Evolutionary conservation across 345 rosid genomes (phyloP), one percentile per base, ranked within the genome.

Genomic region (Moricandia arvensis): DNA sequence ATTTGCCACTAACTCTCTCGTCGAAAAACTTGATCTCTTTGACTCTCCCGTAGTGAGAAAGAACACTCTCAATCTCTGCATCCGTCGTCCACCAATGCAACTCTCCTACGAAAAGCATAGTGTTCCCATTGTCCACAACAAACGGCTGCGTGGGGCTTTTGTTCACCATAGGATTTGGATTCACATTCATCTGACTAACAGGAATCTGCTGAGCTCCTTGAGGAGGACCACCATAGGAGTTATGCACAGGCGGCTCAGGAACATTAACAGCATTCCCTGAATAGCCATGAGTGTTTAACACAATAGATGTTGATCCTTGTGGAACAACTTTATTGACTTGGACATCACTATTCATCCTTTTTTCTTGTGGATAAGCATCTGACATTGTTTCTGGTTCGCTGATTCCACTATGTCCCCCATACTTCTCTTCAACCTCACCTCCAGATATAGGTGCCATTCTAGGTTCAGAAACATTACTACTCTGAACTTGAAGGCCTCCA

Each of bases 31-130:
- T 91, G 38, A 91, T 83, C 83, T 91, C 93, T 82, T 91, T 91
- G 26, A 87, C 88, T 73, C 85, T 86, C 69, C 97, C 97, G 80
- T 86, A 91, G 65, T 86, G 90, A 79, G 87, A 80, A 63, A 84
- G 86, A 67, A 83, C 81, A 62, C 84, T 77, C 80, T 91, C 97
- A 74, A 91, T 80, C 80, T 91, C 97, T 4, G 88, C 92, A 84
- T 91, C 97, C 21, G 94, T 91, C 16, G 97, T 91, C 97, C 97
- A 91, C 97, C 97, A 91, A 62, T 91, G 94, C 59, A 91, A 79
- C 72, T 89, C 97, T 41, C 92, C 94, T 8, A 91, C 97, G 76
- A 83, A 87, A 66, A 91, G 73, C 85, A 79, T 85, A n/a, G 92
- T 85, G 68, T 89, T 74, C 72, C 97, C 97, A 84, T 84, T 88